Base-by-base conservation (phyloP, 345 rosid species). In the Raphanus sativus region DNA sequence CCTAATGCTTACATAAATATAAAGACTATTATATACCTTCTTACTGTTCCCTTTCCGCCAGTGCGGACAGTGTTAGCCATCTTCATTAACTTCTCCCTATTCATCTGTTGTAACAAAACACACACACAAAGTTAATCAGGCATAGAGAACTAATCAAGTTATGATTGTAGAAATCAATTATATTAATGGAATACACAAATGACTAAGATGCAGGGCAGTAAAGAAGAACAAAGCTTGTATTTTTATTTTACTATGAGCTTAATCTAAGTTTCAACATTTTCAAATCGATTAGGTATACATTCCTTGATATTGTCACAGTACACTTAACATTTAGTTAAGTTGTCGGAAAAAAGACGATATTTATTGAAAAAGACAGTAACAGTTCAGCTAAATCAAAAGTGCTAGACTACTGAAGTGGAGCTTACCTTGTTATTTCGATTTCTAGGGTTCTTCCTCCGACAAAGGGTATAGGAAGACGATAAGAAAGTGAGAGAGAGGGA, bases 31-130 rank as follows among this genome's bases (percentile, higher is more conserved):
- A 5, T n/a, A 8, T 8, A 91, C 97, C 98, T 91, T 86, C 98
- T 87, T 80, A 93, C 69, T 79, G 92, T 93, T 21, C 98, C 98
- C 83, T 93, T 93, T 7, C 98, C 98, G 29, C 98, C 98, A 3
- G 98, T 93, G 87, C 98, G 98, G 71, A 93, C 98, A 8, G 98
- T 87, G 83, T 86, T 86, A 5, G 98, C 98, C 96, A 93, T 93
- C 90, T 86, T 93, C 88, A 81, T 87, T 73, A 93, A 96, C 88
- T 83, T 93, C 65, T 93, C 98, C 75, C 87, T 80, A 61, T 93
- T 85, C 98, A 93, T 93, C 98, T 93, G 84, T 65, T 8, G 29
- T 12, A 9, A 30, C 32, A 25, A 55, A 25, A 33, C 12, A 12
- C 8, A 60, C 42, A 72, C 65, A 74, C 65, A 38, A 45, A 66